Evolutionary conservation across 2,329 filamentous ascomycete species (phyloP).

Genomic region (Huntiella moniliformis): DNA sequence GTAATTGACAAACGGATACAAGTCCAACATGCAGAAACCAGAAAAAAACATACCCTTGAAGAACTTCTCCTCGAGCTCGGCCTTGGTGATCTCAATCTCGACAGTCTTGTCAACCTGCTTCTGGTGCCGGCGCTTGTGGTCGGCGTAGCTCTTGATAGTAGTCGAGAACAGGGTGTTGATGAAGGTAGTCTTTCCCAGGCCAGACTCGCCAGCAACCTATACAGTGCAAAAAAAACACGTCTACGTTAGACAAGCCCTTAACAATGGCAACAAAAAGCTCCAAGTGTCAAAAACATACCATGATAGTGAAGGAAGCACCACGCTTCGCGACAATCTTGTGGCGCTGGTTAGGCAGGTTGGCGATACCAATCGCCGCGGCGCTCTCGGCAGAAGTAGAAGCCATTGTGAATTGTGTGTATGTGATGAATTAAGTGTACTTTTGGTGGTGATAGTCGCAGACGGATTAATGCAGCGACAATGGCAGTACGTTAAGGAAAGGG

Average conservation of each 20-base stretch:
- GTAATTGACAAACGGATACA: not conserved
- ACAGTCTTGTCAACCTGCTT: constrained; percentile 99
- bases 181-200: constrained; percentile 97
- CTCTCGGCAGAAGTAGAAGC: constrained; percentile 37
- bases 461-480: no score
- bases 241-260: constrained; percentile 5
- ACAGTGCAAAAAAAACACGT: constrained; percentile 5
- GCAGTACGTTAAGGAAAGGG: not conserved
- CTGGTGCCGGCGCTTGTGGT: constrained; percentile 96
- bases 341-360: constrained; percentile 55
- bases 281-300: constrained; percentile 41
- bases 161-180: constrained; percentile 99
- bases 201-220: constrained; percentile 94
- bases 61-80: constrained; percentile 99
- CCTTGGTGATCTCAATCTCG: constrained; percentile 99
- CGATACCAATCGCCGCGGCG: constrained; percentile 53
- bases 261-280: not conserved
- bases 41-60: constrained; percentile 64
- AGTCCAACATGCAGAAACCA: not conserved
- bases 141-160: constrained; percentile 99
- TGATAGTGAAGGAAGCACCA: constrained; percentile 96
- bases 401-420: constrained; percentile 23
- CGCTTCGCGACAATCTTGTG: constrained; percentile 63
- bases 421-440: not conserved
- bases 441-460: not conserved